Percentiles rank a stretch among this genome's conserved stretches.
These are phyloP conservation scores for Diaporthe humulicola DNA, from an alignment of 2,329 filamentous ascomycete species.

Conservation along the genomic window DNA sequence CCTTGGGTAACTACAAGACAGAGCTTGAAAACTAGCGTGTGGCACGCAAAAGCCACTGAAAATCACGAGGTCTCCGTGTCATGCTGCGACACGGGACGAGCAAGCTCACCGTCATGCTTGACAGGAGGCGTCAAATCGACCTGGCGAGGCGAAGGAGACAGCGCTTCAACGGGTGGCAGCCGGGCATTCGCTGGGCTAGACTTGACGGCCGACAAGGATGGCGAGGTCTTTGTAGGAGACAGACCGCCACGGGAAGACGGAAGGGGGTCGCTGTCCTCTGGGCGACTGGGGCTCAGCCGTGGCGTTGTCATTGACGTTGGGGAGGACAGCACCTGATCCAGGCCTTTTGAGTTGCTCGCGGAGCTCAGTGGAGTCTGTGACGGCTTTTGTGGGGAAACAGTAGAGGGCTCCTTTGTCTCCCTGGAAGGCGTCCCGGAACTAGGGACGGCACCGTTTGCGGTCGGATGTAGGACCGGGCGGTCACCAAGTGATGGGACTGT, in stretches of 20 bases:
- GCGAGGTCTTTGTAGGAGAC: constrained; percentile 67
- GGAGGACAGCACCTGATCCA: constrained; percentile 42
- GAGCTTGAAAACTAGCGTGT: neutral
- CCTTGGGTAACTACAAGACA: neutral
- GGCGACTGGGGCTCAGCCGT: constrained; percentile 42
- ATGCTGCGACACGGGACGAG: constrained; percentile 33
- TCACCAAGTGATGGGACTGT: constrained; percentile 25
- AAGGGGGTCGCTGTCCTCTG: constrained; percentile 52
- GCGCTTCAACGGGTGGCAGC: constrained; percentile 68
- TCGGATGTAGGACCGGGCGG: constrained; percentile 36
- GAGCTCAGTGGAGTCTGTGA: constrained; percentile 38
- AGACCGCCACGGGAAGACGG: constrained; percentile 61
- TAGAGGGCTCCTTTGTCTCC: constrained; percentile 47
- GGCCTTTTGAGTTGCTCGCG: constrained; percentile 36
- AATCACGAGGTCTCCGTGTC: constrained; percentile 11
- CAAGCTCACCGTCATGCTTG: constrained; percentile 59
- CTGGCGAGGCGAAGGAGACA: constrained; percentile 70
- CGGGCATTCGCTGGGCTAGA: constrained; percentile 57
- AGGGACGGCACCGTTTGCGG: constrained; percentile 43
- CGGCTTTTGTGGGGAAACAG: constrained; percentile 39
- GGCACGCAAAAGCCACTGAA: neutral
- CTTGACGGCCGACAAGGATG: constrained; percentile 51
- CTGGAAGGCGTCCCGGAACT: constrained; percentile 47
- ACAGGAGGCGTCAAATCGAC: constrained; percentile 72
- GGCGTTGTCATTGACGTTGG: constrained; percentile 42